These are phyloP conservation scores for Trichoderma aggressivum DNA, from an alignment of 2,329 filamentous ascomycete species.

Conservation along the genomic window DNA sequence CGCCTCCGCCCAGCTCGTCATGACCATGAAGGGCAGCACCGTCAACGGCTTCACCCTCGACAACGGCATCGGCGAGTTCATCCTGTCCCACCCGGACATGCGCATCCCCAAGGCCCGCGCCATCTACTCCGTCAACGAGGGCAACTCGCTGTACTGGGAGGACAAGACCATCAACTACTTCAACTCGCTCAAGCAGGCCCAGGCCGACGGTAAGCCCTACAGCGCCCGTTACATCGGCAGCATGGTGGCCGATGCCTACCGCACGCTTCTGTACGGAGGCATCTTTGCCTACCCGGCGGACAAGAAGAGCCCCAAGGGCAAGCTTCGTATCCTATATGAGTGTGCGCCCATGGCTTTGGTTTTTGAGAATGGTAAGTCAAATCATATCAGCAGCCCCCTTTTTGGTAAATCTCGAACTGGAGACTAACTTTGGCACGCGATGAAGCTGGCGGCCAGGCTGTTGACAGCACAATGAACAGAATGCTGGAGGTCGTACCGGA, in stretches of 20 bases:
- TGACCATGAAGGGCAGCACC: constrained; percentile 88
- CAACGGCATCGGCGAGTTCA: constrained; percentile 96
- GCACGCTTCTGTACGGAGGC: constrained; percentile 90
- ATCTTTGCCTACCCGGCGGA: constrained; percentile 98
- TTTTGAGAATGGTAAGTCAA: constrained; percentile 87
- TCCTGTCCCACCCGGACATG: constrained; percentile 96
- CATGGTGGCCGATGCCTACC: constrained; percentile 98
- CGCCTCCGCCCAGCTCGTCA: constrained; percentile 90
- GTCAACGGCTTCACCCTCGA: constrained; percentile 99
- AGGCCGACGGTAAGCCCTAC: constrained; percentile 78
- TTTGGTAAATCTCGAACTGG: neutral
- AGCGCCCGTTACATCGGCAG: constrained; percentile 91
- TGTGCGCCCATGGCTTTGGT: constrained; percentile 99
- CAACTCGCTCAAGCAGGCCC: constrained; percentile 79
- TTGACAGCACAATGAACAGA: constrained; percentile 86
- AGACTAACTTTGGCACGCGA: constrained; percentile 29
- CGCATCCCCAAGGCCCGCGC: constrained; percentile 71
- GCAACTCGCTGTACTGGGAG: constrained; percentile 96
- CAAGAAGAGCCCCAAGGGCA: constrained; percentile 98
- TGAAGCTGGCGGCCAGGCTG: constrained; percentile 85
- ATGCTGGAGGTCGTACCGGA: constrained; percentile 89
- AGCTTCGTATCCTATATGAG: constrained; percentile 95
- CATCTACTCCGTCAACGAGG: constrained; percentile 99
- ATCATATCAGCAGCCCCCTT: neutral
- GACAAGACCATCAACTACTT: constrained; percentile 85